Evolutionary conservation across 2,329 filamentous ascomycete genomes (phyloP), one percentile per base, ranked within the genome.

Genomic region (Neopestalotiopsis sp.): DNA sequence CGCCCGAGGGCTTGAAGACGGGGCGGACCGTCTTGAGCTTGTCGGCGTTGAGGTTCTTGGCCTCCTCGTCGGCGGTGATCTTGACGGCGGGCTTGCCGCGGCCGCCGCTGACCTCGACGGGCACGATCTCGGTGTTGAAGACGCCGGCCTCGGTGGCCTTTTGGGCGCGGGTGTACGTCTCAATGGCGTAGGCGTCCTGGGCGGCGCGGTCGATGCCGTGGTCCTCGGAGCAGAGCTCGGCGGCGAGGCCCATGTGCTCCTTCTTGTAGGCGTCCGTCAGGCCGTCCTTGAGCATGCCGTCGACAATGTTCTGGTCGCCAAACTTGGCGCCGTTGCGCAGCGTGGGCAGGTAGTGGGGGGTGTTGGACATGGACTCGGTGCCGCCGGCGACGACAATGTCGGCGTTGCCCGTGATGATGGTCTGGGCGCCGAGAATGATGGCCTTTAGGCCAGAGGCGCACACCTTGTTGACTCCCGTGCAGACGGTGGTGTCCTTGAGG

Each of bases 391-490:
- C 94, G 73, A 99, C 91, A 73, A 98, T 91, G 75, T 94, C 91
- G 73, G 95, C 95, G 80, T 94, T 97, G 75, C 96, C 95, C 67
- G 95, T 97, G 81, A 98, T 94, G 85, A 99, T 99, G 76, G 95
- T 98, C 84, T 98, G 96, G 65, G 95, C 94, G 75, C 93, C 96
- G 70, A 99, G 88, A 74, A 97, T 94, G 79, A 99, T 92, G 75
- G 96, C 94, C 87, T 99, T 99, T 80, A 98, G 86, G 59, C 92
- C 91, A 10, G 95, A 98, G 73, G 96, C 96, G 88, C 96, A 99
- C 80, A 99, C 96, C 87, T 99, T 99, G 91, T 99, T 99, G 79
- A 99, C 90, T 66, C 95, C 97, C 61, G 96, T 99, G 84, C 92
- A 93, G 75, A 97, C 89, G 73, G 92, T 93, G 67, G 88, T 88